phyloP scores from a whole-genome alignment of 1,284 basidiomycete species.

The Pyrrhoderma noxium region DNA sequence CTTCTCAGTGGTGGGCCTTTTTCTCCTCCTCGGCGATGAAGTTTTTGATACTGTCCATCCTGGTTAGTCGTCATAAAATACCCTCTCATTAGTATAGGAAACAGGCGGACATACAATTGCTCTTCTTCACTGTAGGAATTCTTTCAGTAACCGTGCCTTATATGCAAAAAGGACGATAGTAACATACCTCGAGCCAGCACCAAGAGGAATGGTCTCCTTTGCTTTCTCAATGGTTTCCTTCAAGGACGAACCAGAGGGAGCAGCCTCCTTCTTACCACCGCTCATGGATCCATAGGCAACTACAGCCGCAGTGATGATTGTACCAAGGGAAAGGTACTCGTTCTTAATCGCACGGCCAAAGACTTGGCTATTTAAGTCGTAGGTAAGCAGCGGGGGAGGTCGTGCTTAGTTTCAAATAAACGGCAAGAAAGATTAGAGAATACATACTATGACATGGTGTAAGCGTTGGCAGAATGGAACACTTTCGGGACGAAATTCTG shows the following conservation, averaged over 20 bases:
- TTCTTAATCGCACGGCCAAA: slow-evolving; percentile 69
- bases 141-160: slow-evolving; percentile 13
- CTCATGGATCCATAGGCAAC: slow-evolving; percentile 43
- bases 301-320: slow-evolving; percentile 47
- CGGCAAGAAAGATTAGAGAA: too few species aligned
- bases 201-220: slow-evolving; percentile 54
- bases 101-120: slow-evolving; percentile 50
- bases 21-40: slow-evolving; percentile 77
- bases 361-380: slow-evolving; percentile 43
- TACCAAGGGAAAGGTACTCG: slow-evolving; percentile 67
- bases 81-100: slow-evolving; percentile 14
- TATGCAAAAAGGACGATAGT: slow-evolving; percentile 9
- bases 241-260: slow-evolving; percentile 28
- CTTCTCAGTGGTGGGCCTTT: slow-evolving; percentile 28
- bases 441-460: too few species aligned
- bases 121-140: slow-evolving; percentile 50
- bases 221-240: slow-evolving; percentile 44
- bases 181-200: slow-evolving; percentile 60
- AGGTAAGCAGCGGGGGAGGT: too few species aligned
- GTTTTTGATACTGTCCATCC: slow-evolving; percentile 60
- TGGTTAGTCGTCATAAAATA: slow-evolving; percentile 33
- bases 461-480: too few species aligned
- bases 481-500: too few species aligned
- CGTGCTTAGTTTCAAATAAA: too few species aligned
- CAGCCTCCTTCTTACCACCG: slow-evolving; percentile 42